Conservation (phyloP, 441 rosid species). For the Isatis lusitanica region DNA sequence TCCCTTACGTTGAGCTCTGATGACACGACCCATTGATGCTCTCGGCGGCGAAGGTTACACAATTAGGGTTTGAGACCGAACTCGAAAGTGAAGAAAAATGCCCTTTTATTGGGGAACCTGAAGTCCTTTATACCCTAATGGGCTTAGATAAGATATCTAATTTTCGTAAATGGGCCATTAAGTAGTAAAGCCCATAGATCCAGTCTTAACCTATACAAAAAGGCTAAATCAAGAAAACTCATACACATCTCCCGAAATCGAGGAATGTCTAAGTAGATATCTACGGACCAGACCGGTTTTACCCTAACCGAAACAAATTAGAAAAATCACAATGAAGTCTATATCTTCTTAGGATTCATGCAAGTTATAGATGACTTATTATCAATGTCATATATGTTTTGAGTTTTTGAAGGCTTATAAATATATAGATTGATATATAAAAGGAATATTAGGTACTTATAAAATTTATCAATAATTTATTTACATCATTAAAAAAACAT, state of each 20-base stretch:
- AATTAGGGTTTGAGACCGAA: slow-evolving; percentile 17
- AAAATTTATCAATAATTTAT: too few relatives aligned
- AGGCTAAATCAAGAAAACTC: not conserved
- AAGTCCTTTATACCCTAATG: not conserved
- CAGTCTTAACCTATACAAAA: not conserved
- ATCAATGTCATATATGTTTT: not conserved
- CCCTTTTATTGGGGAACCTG: not conserved
- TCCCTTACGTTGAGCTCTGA: slow-evolving; percentile 73
- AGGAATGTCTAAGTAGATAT: not conserved
- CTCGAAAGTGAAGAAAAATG: not conserved
- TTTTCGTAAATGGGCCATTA: not conserved
- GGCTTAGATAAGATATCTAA: not conserved
- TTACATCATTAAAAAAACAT: too few relatives aligned
- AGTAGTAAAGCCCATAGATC: not conserved
- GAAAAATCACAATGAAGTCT: not conserved
- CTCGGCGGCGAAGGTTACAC: slow-evolving; percentile 1
- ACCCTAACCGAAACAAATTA: not conserved
- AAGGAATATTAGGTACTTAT: too few relatives aligned
- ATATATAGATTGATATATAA: too few relatives aligned
- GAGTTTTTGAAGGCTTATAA: not conserved
- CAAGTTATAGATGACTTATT: too few relatives aligned
- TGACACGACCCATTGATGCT: slow-evolving; percentile 58
- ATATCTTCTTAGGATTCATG: not conserved
- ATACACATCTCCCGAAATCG: not conserved
- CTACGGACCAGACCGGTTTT: not conserved